Evolutionary conservation across 2,329 filamentous ascomycete species (phyloP).

Genomic region (Aspergillus amoenus): DNA sequence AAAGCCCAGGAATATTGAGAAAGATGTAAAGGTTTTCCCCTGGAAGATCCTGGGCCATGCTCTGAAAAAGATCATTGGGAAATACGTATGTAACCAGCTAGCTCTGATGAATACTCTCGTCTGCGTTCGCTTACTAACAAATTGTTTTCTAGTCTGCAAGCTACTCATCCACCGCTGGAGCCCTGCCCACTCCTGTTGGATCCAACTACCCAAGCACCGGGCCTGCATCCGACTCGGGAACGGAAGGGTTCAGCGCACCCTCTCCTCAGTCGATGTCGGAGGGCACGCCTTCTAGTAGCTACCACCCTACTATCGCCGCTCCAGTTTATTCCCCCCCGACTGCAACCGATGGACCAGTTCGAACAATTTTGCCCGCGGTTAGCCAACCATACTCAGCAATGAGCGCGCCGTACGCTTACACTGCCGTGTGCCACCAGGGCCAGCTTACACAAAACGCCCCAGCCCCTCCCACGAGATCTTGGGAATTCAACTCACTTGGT

Average conservation of each 20-base stretch:
- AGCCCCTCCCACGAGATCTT: constrained; percentile 27
- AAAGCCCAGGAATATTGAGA: constrained; percentile 96
- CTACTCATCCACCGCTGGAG: constrained; percentile 64
- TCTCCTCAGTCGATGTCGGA: constrained; percentile 52
- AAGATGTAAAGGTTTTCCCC: constrained; percentile 97
- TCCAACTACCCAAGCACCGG: constrained; percentile 43
- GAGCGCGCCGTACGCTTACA: constrained; percentile 31
- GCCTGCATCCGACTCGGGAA: constrained; percentile 47
- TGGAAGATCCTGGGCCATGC: constrained; percentile 88
- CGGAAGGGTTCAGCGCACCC: constrained; percentile 47
- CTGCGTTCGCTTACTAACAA: constrained; percentile 17
- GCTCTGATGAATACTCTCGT: neutral
- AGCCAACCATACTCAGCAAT: constrained; percentile 33
- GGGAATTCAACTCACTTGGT: constrained; percentile 39
- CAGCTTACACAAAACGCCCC: constrained; percentile 31
- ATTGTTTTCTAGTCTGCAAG: constrained; percentile 57
- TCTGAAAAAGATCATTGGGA: constrained; percentile 96
- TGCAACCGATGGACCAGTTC: constrained; percentile 29
- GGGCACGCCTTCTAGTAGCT: constrained; percentile 44
- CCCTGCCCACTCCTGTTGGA: constrained; percentile 40
- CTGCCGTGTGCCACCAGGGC: constrained; percentile 30
- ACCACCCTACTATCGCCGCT: constrained; percentile 43
- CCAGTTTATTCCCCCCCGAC: constrained; percentile 48
- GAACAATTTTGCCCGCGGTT: constrained; percentile 32
- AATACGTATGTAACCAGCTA: constrained; percentile 68